Percentiles rank a stretch among this genome's conserved stretches.
phyloP scores from a whole-genome alignment of 1,284 basidiomycete genomes.

The Puccinia triticina region DNA sequence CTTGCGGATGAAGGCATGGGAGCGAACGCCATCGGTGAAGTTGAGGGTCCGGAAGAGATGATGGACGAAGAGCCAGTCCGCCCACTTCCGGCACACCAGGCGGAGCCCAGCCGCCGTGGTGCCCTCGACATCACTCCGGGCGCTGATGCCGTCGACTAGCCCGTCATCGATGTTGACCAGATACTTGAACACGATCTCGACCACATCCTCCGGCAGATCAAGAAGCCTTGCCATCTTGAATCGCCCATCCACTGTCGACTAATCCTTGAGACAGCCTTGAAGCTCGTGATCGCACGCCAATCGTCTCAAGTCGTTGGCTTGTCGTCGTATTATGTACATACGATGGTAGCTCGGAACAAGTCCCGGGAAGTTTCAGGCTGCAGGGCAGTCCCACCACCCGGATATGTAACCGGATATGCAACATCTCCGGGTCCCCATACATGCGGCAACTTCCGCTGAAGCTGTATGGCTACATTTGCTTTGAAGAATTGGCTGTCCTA shows the following conservation, averaged over 20 bases:
- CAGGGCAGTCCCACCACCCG: too few relatives aligned
- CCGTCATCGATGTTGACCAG: neutral
- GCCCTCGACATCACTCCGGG: neutral
- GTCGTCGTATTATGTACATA: too few relatives aligned
- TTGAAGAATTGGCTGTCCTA: too few relatives aligned
- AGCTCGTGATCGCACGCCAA: too few relatives aligned
- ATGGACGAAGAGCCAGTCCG: conserved; percentile 21
- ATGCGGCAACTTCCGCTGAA: too few relatives aligned
- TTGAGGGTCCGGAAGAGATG: conserved; percentile 22
- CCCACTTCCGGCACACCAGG: conserved; percentile 35
- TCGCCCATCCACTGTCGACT: neutral
- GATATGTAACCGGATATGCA: too few relatives aligned
- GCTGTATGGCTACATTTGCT: too few relatives aligned
- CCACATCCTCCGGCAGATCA: conserved; percentile 34
- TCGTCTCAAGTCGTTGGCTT: too few relatives aligned
- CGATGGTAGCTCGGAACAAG: too few relatives aligned
- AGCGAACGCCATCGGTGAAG: conserved; percentile 3
- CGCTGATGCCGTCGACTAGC: neutral
- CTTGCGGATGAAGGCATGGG: neutral
- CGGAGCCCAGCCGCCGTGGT: neutral
- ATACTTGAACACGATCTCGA: conserved; percentile 27
- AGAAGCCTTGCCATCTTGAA: conserved; percentile 2
- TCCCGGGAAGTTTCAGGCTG: too few relatives aligned
- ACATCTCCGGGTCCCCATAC: too few relatives aligned
- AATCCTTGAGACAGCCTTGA: too few relatives aligned